A percentile compares a stretch with the other conserved stretches of the same genome.
Conservation (phyloP, 1,284 basidiomycete genomes). For the Rhodotorula mucilaginosa region DNA sequence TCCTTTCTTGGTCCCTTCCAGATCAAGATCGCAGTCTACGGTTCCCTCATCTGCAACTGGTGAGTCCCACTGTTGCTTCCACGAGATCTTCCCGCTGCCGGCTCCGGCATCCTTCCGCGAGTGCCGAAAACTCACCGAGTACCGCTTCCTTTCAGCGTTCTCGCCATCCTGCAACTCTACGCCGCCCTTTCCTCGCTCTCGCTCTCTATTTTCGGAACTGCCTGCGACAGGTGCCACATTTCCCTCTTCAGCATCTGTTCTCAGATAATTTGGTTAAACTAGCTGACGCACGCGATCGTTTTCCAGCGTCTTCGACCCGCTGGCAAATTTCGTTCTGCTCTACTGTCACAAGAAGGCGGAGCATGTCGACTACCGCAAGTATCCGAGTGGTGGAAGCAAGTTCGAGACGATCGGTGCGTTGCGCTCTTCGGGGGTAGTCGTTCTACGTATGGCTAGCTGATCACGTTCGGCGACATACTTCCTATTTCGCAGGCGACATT, state of each 20-base stretch:
- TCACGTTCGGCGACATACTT: too few species aligned
- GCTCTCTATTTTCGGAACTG: conserved; percentile 69
- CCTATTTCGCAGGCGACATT: conserved; percentile 69
- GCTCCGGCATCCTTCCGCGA: conserved; percentile 53
- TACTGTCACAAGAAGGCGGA: conserved; percentile 73
- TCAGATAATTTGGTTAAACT: too few species aligned
- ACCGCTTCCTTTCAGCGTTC: conserved; percentile 10
- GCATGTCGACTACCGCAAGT: conserved; percentile 58
- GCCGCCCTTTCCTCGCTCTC: conserved; percentile 82
- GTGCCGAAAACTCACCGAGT: background rate
- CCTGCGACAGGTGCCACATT: too few species aligned
- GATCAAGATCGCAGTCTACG: conserved; percentile 70
- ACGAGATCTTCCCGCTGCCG: conserved; percentile 55
- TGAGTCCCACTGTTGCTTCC: background rate
- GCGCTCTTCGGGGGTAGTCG: too few species aligned
- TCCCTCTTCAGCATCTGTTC: too few species aligned
- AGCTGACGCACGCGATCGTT: too few species aligned
- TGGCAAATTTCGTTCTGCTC: conserved; percentile 82
- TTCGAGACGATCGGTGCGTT: conserved; percentile 19
- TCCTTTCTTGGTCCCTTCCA: background rate
- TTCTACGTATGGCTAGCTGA: too few species aligned
- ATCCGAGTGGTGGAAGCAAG: conserved; percentile 29
- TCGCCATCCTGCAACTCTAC: conserved; percentile 56
- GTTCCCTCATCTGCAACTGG: conserved; percentile 75
- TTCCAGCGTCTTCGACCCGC: conserved; percentile 74